Evolutionary conservation across 306 rosid species (phyloP), one percentile per base, ranked within the genome.

Genomic region (Styphnolobium japonicum): DNA sequence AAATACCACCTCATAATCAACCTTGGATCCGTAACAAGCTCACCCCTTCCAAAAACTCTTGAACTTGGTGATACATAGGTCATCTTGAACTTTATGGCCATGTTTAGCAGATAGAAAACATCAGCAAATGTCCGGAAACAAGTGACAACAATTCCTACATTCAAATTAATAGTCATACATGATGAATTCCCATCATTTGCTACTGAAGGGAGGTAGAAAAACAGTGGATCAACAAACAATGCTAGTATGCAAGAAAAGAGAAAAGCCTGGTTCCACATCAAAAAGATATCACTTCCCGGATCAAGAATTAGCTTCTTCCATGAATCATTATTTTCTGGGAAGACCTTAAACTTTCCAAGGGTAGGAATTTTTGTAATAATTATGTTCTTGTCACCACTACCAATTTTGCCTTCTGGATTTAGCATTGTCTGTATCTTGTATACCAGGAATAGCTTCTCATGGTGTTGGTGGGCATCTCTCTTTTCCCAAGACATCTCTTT

Each of bases 1-100:
- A 92, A 62, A 71, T 94, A 92, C 63, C 98, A 57, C 8, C 48
- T 81, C 0, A 89, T 90, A 73, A 94, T 94, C 85, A 79, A 75
- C 40, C 73, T 71, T 0, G 87, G 89, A 87, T 92, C 95, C 88
- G 79, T 89, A 69, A 94, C 97, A 60, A 94, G 94, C 73, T 94
- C 98, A 16, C 98, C 98, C 71, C 86, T 89, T 3, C 98, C 98
- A 70, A 92, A 92, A 58, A 94, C 88, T 87, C 98, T 90, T 29
- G 98, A 91, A 76, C 90, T 87, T 1, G 97, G 97, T 0, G 97
- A 83, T 14, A 92, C 86, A 77, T 87, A 94, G 52, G 98, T 97
- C 3, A 92, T 91, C 80, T 97, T 87, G 68, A 88, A 92, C 90
- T 92, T 94, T 5, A 94, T 78, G 79, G 67, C 65, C 83, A 92